phyloP scores from a whole-genome alignment of 139 green algal genomes.

The Coccomyxa sp. region DNA sequence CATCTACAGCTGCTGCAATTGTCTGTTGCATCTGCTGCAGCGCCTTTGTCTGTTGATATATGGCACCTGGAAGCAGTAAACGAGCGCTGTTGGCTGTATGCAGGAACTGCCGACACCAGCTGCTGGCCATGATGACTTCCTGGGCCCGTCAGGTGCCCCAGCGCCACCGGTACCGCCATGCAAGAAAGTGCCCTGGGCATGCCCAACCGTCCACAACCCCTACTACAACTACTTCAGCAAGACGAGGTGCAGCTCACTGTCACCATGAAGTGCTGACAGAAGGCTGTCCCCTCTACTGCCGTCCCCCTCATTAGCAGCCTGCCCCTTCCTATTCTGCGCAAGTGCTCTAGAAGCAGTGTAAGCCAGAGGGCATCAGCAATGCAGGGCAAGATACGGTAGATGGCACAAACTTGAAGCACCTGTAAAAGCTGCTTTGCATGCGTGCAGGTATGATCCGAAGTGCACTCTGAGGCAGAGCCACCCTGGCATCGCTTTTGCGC shows the following conservation, averaged over 20 bases:
- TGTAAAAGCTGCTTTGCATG: not conserved
- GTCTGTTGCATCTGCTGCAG: not conserved
- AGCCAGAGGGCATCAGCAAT: not conserved
- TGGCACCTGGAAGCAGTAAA: not conserved
- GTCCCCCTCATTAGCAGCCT: not conserved
- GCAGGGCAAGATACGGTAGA: not conserved
- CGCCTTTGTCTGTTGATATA: not conserved
- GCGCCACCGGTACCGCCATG: not conserved
- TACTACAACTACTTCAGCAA: constrained; percentile 8
- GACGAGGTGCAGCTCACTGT: not conserved
- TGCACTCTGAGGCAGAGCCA: not conserved
- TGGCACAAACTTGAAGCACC: not conserved
- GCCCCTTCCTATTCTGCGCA: not conserved
- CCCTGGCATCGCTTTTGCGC: not conserved
- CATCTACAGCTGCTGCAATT: not conserved
- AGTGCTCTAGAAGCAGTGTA: not conserved
- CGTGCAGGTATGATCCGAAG: not conserved
- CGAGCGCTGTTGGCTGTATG: not conserved
- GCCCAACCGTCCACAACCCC: not conserved
- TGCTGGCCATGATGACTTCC: not conserved
- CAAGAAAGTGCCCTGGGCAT: not conserved
- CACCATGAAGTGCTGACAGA: too few species aligned
- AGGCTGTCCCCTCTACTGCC: not conserved
- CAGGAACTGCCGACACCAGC: not conserved
- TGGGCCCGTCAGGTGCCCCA: not conserved